These are phyloP conservation scores for Flaveria floridana DNA, from an alignment of 140 eudicot genomes.

Conservation along the genomic window DNA sequence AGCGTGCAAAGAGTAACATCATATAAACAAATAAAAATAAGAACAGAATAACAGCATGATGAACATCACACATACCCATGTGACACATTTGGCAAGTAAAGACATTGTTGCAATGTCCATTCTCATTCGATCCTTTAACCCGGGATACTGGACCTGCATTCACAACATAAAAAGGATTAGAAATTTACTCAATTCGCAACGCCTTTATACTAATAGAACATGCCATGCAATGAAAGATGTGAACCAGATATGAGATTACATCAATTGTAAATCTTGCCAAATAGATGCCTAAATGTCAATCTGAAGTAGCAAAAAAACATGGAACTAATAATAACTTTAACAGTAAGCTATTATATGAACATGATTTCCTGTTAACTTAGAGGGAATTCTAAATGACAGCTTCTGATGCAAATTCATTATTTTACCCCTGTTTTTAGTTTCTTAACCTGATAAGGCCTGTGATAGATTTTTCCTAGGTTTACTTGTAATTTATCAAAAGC, in stretches of 20 bases:
- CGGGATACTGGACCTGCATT: conserved; percentile 89
- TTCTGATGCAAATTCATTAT: not conserved
- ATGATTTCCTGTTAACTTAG: conserved; percentile 2
- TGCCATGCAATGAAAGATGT: not conserved
- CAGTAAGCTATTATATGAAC: conserved; percentile 11
- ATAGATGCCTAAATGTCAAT: conserved; percentile 3
- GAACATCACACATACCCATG: conserved; percentile 58
- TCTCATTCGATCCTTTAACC: conserved; percentile 71
- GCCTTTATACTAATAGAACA: not conserved
- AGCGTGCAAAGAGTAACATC: not conserved
- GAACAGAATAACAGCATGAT: conserved; percentile 18
- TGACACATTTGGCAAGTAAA: conserved; percentile 59
- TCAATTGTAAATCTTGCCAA: not conserved
- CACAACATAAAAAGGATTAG: not conserved
- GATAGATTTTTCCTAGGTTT: not conserved
- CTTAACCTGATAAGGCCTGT: not conserved
- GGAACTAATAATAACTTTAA: conserved; percentile 7
- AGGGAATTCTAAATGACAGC: not conserved
- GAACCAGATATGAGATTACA: not conserved
- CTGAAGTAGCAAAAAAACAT: conserved; percentile 1
- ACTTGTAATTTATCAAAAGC: conserved; percentile 5
- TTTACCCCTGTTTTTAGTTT: conserved; percentile 13
- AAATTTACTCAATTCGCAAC: not conserved
- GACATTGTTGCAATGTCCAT: conserved; percentile 84
- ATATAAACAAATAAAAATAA: not conserved